Percentiles rank a stretch among this genome's conserved stretches.
Conservation (phyloP, 371 early-diverging fungal species). For the Mucor lusitanicus region DNA sequence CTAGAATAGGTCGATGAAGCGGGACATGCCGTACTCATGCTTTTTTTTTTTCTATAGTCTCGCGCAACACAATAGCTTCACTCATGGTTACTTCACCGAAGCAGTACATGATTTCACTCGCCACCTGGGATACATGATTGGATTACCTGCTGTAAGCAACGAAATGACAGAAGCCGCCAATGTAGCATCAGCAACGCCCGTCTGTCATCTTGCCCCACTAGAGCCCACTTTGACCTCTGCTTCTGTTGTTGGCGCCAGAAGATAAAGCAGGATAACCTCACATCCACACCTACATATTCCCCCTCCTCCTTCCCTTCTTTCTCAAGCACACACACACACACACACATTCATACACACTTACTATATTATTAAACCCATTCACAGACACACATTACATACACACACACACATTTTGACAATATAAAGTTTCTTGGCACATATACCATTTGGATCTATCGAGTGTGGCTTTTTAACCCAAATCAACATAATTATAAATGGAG, state of each 20-base stretch:
- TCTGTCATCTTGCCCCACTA: slow-evolving; percentile 34
- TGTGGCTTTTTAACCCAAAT: slow-evolving; percentile 4
- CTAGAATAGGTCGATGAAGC: too few relatives aligned
- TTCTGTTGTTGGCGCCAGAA: slow-evolving; percentile 42
- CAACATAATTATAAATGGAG: neutral
- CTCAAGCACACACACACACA: neutral
- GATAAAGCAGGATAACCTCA: slow-evolving; percentile 7
- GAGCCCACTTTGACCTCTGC: slow-evolving; percentile 28
- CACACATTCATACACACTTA: neutral
- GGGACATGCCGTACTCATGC: neutral
- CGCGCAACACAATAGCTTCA: slow-evolving; percentile 57
- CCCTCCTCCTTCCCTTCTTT: neutral
- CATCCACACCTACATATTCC: neutral
- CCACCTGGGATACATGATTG: slow-evolving; percentile 74
- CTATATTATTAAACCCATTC: slow-evolving; percentile 1
- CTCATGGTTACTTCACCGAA: slow-evolving; percentile 43
- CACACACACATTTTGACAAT: neutral
- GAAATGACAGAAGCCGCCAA: neutral
- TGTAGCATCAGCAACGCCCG: slow-evolving; percentile 3
- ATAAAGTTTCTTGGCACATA: neutral
- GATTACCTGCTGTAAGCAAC: slow-evolving; percentile 22
- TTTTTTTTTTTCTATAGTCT: slow-evolving; percentile 32
- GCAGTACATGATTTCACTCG: slow-evolving; percentile 69
- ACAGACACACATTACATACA: neutral
- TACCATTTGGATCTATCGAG: too few relatives aligned